Base-by-base conservation (phyloP, 768 basidiomycete species). In the Lentinula aciculospora region DNA sequence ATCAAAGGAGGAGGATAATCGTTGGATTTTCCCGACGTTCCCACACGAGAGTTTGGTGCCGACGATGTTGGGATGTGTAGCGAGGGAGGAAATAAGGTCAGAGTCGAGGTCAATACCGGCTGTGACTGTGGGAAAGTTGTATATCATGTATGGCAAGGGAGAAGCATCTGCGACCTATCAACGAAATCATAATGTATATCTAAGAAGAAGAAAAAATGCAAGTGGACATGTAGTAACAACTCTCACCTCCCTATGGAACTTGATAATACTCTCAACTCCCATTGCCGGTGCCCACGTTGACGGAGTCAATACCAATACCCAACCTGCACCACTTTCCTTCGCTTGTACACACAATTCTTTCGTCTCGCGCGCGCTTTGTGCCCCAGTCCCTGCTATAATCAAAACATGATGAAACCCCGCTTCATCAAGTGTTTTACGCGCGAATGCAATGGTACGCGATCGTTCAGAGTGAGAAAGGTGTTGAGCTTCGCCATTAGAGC, bases 11-110 rank as follows among this genome's bases (percentile, higher is more conserved):
- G 83, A 81, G 12, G 86, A 80, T 44, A 94, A 75, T 17, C 92
- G 85, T 55, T 88, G 84, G 45, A 92, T 82, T 69, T 93, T 94
- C 21, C 91, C 90, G 58, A 94, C 83, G 63, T 85, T 87, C 4
- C 87, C 91, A 67, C 91, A 93, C 31, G 92, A 93, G 23, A 94
- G 77, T 71, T 89, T 94, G 51, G 81, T 84, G 58, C 92, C 92
- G 59, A 93, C 87, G 62, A 92, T 90, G 71, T 94, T 93, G 5
- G 88, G 88, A 67, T 92, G 91, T 45, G 79, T 69, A 3, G 88
- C 85, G 32, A 94, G 79, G 17, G 77, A 74, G 50, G 76, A 76
- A 64, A 95, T 79, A 51, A 80, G 78, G 68, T 94, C 91, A 0
- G 90, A 92, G 68, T 92, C 88, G 37, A 95, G 82, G 67, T 95